Evolutionary conservation across 345 rosid genomes (phyloP).

Genomic region (Zanthoxylum bungeanum): DNA sequence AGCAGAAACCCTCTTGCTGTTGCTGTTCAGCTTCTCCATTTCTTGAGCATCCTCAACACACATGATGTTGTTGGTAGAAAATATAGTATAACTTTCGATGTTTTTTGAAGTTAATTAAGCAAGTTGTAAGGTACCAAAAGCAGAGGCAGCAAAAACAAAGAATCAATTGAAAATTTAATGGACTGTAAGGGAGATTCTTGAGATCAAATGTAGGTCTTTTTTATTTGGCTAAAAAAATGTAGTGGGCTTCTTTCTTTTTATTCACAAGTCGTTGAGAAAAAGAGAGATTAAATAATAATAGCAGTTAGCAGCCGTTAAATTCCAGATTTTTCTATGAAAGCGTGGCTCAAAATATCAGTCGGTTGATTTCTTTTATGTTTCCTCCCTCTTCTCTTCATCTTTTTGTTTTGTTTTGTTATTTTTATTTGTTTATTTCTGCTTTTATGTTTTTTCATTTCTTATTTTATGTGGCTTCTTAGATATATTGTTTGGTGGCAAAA

Average conservation of each 20-base stretch:
- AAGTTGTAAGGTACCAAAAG: slow-evolving; percentile 26
- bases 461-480: too few species aligned
- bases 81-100: not conserved
- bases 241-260: not conserved
- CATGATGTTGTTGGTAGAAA: slow-evolving; percentile 28
- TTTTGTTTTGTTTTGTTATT: not conserved
- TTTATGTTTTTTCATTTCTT: not conserved
- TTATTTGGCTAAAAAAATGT: too few species aligned
- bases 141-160: not conserved
- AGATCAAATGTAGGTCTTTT: not conserved
- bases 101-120: not conserved
- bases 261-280: not conserved
- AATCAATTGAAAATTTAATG: slow-evolving; percentile 11
- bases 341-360: slow-evolving; percentile 32
- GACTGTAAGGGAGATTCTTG: slow-evolving; percentile 34
- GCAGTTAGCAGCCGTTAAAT: slow-evolving; percentile 25
- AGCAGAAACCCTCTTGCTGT: slow-evolving; percentile 19
- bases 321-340: slow-evolving; percentile 43
- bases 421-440: not conserved
- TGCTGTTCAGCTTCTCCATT: slow-evolving; percentile 10
- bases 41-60: slow-evolving; percentile 50
- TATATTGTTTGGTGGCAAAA: too few species aligned
- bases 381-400: not conserved
- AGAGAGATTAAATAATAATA: not conserved
- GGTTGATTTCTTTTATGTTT: slow-evolving; percentile 23